Base-by-base conservation (phyloP, 148 eudicot species). In the Selenicereus undatus region DNA sequence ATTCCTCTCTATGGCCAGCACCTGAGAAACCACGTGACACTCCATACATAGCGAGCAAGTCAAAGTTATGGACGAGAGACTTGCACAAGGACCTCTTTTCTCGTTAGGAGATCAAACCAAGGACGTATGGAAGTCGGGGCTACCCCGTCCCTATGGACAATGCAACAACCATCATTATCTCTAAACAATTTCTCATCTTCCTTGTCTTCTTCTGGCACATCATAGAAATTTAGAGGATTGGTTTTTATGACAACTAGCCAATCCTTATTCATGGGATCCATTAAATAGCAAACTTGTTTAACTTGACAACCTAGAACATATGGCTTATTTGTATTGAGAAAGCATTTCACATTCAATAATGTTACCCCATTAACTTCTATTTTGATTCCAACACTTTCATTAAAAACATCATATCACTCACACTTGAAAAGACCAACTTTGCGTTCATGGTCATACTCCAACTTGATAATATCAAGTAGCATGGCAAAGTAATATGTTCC, bases 101-200 rank as follows among this genome's bases (percentile, higher is more conserved):
- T 68, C 39, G 0, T 11, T 68, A n/a, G 29, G 72, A 68, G 32
- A n/a, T 68, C 32, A 10, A 26, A 68, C 32, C 3, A 68, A 68
- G 72, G 72, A 68, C 72, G 39, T 68, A 27, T 68, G 72, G 72
- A 68, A 68, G 72, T 68, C 72, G 72, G 72, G 72, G 72, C 72
- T 68, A 68, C 35, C 72, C 72, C 39, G 16, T 68, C 72, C 72
- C 72, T 13, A 68, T n/a, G 39, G 72, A 27, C 39, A 68, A 68
- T 10, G 72, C 71, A 66, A 66, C 71, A 21, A 5, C 24, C 32
- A 32, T 32, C 32, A 32, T 32, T 2, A 32, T 32, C 32, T 2
- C 32, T 0, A 32, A 32, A 32, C 32, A 32, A 32, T 32, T 32
- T 32, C 32, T 32, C 32, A 32, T 32, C 32, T 32, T 32, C 32